Base-by-base conservation (phyloP, 2,329 filamentous ascomycete genomes). In the Ceratocystis papillata region DNA sequence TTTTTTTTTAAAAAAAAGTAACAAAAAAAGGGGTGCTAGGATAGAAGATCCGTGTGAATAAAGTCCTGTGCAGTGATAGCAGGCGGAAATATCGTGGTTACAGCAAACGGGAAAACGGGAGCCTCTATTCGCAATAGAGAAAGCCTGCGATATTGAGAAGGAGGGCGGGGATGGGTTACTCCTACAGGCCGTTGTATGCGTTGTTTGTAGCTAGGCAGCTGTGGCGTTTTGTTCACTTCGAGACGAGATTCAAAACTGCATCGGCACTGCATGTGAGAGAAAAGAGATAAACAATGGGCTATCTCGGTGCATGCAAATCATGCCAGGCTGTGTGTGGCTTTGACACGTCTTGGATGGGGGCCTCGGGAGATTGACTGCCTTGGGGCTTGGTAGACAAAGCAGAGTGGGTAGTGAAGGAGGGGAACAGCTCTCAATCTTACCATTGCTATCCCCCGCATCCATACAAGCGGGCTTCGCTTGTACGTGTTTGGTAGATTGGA, bases 231-330 rank as follows among this genome's bases (percentile, higher is more conserved):
- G 17, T 20, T 59, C 28, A 28, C 55, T 59, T 59, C 28, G 55
- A 59, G 55, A 59, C 55, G 55, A 59, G 55, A 59, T 59, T 37
- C 55, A 59, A 59, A 41, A 30, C 25, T 59, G 28, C 20, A 53
- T n/a, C 17, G 15, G 28, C 6, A n/a, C 55, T 59, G 55, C 55
- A 59, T 59, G 28, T n/a, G 25, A 25, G 55, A 59, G 33, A 30
- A 30, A 59, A 59, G 25, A n/a, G 55, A 59, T 59, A 37, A 59
- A 37, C 55, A 37, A 20, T 10, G 28, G 12, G 30, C 55, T 20
- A 37, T 59, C 55, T 59, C 17, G 28, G 25, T 20, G 55, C 55
- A 59, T 59, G 55, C 28, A 59, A 28, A 59, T 37, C 28, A 37
- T 20, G 55, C 55, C 55, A 30, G 55, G 5, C 55, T 25, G 25